These are phyloP conservation scores for Erysimum cheiri DNA, from an alignment of 441 rosid species.

Conservation along the genomic window DNA sequence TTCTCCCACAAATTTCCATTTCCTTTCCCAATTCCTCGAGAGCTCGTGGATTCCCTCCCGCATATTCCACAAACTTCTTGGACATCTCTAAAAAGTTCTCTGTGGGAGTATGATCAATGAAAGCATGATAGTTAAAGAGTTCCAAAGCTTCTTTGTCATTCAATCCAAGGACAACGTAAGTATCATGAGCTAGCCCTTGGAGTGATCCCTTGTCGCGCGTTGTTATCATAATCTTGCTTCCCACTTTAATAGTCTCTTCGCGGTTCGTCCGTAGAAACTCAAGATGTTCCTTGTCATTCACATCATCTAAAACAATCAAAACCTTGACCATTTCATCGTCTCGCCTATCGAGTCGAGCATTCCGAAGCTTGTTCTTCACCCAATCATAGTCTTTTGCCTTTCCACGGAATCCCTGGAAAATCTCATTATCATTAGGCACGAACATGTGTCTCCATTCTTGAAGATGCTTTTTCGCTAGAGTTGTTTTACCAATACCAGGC, in stretches of 20 bases:
- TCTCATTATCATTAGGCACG: background rate
- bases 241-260: background rate
- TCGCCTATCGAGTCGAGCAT: background rate
- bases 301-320: background rate
- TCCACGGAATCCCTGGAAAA: background rate
- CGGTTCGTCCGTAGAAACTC: background rate
- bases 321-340: background rate
- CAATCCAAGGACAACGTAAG: slow-evolving; percentile 6
- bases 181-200: background rate
- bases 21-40: slow-evolving; percentile 27
- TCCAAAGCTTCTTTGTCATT: background rate
- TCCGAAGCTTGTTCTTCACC: background rate
- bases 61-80: slow-evolving; percentile 22
- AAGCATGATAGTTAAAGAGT: slow-evolving; percentile 1
- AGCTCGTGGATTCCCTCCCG: slow-evolving; percentile 28
- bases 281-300: background rate
- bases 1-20: background rate
- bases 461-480: background rate
- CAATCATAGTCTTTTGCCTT: background rate
- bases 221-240: slow-evolving; percentile 29
- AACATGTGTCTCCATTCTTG: too few species aligned
- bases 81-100: background rate
- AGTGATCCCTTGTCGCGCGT: background rate
- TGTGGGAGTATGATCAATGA: too few species aligned
- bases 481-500: slow-evolving; percentile 29